These are phyloP conservation scores for Amanita jacksonii DNA, from an alignment of 768 basidiomycete species.

Conservation along the genomic window DNA sequence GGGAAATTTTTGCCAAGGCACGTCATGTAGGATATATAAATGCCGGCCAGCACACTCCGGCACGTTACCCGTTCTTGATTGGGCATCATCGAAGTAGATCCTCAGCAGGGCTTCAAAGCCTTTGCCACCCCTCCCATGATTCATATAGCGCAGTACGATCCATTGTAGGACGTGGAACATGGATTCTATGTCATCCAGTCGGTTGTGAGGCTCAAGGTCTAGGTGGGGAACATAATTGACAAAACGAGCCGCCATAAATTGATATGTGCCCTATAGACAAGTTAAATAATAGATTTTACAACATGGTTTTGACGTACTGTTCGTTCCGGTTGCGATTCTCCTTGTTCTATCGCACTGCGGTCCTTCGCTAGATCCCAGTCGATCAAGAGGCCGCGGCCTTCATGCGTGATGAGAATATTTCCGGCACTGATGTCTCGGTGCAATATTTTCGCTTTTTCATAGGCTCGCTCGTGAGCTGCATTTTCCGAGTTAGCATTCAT, in stretches of 20 bases:
- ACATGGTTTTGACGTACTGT: not conserved
- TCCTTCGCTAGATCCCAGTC: not conserved
- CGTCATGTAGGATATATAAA: too few species aligned
- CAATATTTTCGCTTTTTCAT: not conserved
- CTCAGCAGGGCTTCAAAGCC: too few species aligned
- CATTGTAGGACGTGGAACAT: not conserved
- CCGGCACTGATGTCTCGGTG: slow-evolving; percentile 1
- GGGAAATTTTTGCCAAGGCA: too few species aligned
- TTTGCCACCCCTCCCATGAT: not conserved
- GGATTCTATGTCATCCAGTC: not conserved
- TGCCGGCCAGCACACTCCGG: too few species aligned
- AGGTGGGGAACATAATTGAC: not conserved
- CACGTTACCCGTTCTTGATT: too few species aligned
- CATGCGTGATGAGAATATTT: not conserved
- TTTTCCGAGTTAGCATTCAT: not conserved
- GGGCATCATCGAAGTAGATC: too few species aligned
- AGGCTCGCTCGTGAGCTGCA: not conserved
- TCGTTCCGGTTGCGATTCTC: not conserved
- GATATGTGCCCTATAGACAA: not conserved
- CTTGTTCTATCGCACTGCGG: not conserved
- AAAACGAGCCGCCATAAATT: not conserved
- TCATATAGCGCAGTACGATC: not conserved
- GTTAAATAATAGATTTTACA: not conserved
- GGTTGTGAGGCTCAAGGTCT: not conserved
- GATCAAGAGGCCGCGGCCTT: not conserved